A percentile compares a stretch with the other conserved stretches of the same genome.
phyloP scores from a whole-genome alignment of 345 rosid species.

The Populus alba region DNA sequence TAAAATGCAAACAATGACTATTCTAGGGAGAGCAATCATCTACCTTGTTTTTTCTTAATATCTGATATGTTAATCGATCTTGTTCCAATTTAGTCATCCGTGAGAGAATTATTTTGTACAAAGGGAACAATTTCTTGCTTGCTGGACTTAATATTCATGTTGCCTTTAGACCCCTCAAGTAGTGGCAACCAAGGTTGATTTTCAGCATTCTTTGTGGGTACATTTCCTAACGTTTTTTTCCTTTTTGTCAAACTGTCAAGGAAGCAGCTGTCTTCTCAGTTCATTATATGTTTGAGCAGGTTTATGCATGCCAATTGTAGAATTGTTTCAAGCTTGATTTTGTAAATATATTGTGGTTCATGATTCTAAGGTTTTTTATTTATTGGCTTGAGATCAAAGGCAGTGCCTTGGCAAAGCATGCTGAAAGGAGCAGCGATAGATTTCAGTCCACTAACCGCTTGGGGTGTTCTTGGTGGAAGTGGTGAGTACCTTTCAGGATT shows the following conservation, averaged over 20 bases:
- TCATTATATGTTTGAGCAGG: not conserved
- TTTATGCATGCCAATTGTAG: not conserved
- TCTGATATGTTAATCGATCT: not conserved
- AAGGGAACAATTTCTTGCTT: not conserved
- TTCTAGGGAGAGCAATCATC: not conserved
- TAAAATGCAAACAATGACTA: slow-evolving; percentile 7
- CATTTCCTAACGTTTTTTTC: not conserved
- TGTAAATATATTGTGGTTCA: not conserved
- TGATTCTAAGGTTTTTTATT: slow-evolving; percentile 4
- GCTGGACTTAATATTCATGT: not conserved
- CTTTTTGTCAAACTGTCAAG: not conserved
- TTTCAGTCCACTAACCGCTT: slow-evolving; percentile 15
- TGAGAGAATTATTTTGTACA: not conserved
- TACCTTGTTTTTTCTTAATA: not conserved
- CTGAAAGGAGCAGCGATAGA: slow-evolving; percentile 46
- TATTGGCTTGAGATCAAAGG: slow-evolving; percentile 50
- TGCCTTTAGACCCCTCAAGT: not conserved
- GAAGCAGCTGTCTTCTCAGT: not conserved
- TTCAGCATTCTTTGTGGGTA: not conserved
- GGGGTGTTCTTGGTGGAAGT: slow-evolving; percentile 61
- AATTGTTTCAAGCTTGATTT: not conserved
- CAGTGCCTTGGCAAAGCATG: slow-evolving; percentile 76
- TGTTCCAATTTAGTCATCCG: not conserved
- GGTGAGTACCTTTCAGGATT: slow-evolving; percentile 40
- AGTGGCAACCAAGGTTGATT: not conserved